Evolutionary conservation across 148 eudicot genomes (phyloP).

Genomic region (Drosera capensis): DNA sequence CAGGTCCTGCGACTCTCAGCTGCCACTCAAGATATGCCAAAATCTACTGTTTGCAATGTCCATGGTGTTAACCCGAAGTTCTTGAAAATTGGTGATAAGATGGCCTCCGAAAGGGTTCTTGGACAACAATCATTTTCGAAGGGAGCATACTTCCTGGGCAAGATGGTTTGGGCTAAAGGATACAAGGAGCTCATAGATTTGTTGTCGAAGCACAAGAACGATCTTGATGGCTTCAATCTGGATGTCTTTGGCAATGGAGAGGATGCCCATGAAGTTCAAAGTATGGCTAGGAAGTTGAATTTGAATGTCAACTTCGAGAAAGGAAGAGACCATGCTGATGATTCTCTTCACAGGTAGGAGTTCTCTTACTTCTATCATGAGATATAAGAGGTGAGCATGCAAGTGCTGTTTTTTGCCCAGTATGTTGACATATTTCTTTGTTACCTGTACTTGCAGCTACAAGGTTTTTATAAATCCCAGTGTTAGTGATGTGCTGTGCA

Average conservation of each 20-base stretch:
- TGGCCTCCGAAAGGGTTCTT: slow-evolving; percentile 70
- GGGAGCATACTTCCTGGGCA: slow-evolving; percentile 96
- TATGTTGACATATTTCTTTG: neutral
- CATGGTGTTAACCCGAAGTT: slow-evolving; percentile 96
- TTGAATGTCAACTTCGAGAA: slow-evolving; percentile 73
- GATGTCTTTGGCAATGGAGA: slow-evolving; percentile 92
- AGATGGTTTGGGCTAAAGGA: slow-evolving; percentile 99
- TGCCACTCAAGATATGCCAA: slow-evolving; percentile 91
- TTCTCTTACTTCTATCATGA: neutral
- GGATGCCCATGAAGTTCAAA: slow-evolving; percentile 89
- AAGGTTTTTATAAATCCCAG: slow-evolving; percentile 93
- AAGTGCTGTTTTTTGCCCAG: neutral
- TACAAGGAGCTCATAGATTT: slow-evolving; percentile 75
- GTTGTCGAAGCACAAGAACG: slow-evolving; percentile 68
- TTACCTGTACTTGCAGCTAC: slow-evolving; percentile 39
- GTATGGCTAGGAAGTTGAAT: slow-evolving; percentile 49
- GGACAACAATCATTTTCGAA: slow-evolving; percentile 76
- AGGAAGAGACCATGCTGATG: slow-evolving; percentile 99
- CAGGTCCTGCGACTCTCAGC: slow-evolving; percentile 97
- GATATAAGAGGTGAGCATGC: too few relatives aligned
- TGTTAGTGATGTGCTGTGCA: slow-evolving; percentile 91
- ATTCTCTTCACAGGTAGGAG: slow-evolving; percentile 76
- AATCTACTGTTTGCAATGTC: slow-evolving; percentile 74
- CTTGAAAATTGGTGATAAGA: slow-evolving; percentile 69
- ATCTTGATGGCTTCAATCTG: slow-evolving; percentile 59